These are phyloP conservation scores for Monosporascus sp. DNA, from an alignment of 2,329 filamentous ascomycete species.

Conservation along the genomic window DNA sequence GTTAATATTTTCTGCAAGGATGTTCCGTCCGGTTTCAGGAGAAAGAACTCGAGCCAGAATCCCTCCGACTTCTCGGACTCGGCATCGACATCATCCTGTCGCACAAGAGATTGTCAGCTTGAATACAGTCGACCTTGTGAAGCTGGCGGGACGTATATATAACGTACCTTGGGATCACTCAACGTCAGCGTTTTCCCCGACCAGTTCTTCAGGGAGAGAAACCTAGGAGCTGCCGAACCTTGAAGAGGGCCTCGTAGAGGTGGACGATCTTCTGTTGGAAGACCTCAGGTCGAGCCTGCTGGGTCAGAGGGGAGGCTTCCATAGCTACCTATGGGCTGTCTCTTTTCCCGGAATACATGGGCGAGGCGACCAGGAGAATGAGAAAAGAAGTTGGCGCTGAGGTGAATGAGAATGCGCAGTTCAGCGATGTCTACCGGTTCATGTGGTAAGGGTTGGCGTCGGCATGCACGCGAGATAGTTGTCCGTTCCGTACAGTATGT, in stretches of 20 bases:
- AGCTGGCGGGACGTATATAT: neutral
- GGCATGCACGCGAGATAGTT: neutral
- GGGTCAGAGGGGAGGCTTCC: conserved; percentile 89
- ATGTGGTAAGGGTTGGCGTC: too few species aligned
- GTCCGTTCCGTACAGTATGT: neutral
- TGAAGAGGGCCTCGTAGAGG: conserved; percentile 82
- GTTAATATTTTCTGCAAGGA: conserved; percentile 65
- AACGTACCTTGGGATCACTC: conserved; percentile 21
- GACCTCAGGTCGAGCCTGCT: conserved; percentile 81
- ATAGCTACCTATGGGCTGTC: conserved; percentile 38
- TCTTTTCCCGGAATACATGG: conserved; percentile 9
- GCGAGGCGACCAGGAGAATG: neutral
- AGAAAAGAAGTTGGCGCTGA: neutral
- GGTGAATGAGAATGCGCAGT: neutral
- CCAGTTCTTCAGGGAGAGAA: conserved; percentile 10
- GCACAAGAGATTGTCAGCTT: conserved; percentile 21
- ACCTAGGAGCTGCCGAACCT: conserved; percentile 41
- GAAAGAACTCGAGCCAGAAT: conserved; percentile 95
- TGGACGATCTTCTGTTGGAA: conserved; percentile 93
- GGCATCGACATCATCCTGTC: conserved; percentile 52
- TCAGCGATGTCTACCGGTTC: neutral
- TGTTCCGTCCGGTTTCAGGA: conserved; percentile 72
- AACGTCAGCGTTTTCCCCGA: conserved; percentile 20
- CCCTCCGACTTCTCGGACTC: conserved; percentile 72
- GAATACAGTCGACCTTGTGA: conserved; percentile 2